phyloP scores from a whole-genome alignment of 345 rosid species.

The Eutrema heterophyllum region DNA sequence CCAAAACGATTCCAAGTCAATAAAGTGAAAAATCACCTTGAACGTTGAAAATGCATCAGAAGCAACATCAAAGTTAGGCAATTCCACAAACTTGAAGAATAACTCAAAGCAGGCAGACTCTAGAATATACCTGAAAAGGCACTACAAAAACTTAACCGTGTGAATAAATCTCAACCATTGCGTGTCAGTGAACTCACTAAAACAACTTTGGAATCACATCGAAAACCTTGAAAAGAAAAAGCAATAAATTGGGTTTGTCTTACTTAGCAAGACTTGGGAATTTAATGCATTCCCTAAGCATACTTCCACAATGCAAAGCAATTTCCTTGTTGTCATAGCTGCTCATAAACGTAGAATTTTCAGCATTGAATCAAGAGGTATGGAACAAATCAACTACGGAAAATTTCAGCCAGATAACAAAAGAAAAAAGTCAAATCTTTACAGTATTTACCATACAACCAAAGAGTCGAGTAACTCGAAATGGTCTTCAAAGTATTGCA shows the following conservation, averaged over 20 bases:
- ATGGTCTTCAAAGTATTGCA: constrained; percentile 81
- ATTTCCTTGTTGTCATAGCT: constrained; percentile 96
- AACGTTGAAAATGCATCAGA: constrained; percentile 98
- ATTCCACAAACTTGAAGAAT: constrained; percentile 95
- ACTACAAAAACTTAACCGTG: constrained; percentile 44
- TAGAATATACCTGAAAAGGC: constrained; percentile 78
- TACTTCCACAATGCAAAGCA: constrained; percentile 82
- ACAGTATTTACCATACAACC: constrained; percentile 29
- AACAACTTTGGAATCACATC: background rate
- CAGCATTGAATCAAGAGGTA: background rate
- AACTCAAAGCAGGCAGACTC: constrained; percentile 91
- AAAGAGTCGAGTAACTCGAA: constrained; percentile 82
- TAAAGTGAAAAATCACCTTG: constrained; percentile 54
- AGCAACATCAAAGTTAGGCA: constrained; percentile 91
- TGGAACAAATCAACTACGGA: background rate
- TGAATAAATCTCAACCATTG: constrained; percentile 16
- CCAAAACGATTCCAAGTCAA: background rate
- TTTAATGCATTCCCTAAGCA: constrained; percentile 97
- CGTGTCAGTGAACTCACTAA: background rate
- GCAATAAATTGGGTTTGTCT: constrained; percentile 34
- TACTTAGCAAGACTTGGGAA: constrained; percentile 91
- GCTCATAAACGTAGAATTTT: constrained; percentile 22
- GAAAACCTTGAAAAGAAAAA: constrained; percentile 9
- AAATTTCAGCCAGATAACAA: background rate
- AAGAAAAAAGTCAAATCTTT: background rate